Evolutionary conservation across 129 eudicot genomes (phyloP), one percentile per base, ranked within the genome.

Genomic region (Tagetes erecta): DNA sequence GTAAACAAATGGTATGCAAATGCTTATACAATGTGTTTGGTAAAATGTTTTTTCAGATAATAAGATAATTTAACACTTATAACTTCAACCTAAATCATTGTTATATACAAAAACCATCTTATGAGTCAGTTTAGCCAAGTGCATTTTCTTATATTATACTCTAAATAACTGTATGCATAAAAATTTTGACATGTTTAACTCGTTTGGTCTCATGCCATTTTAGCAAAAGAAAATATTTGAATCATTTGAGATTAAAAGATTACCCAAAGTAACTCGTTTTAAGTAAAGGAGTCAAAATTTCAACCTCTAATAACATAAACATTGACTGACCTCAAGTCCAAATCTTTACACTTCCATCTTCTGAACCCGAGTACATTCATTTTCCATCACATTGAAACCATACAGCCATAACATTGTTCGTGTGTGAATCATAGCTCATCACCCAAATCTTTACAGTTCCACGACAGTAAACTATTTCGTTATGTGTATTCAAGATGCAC

Each of bases 351-450:
- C 97, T 94, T 72, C 97, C 99, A 80, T 94, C 99, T 78, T 94
- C 99, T 45, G 99, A 94, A 63, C 99, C 99, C 34, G 99, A 94
- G 67, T 94, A 94, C 99, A 94, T 94, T 97, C 99, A 94, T 70
- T 85, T 88, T 67, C 97, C 97, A 82, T 91, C 99, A 73, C 96
- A 85, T 65, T 87, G 96, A 66, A 94, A 94, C 53, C 99, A 97
- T 76, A 94, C 97, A 58, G 99, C 97, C 97, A 88, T 94, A 27
- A 94, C 99, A 77, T 94, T 94, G 76, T 79, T 88, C 3, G 99
- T 91, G 82, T 94, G 99, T 62, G 99, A 88, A 76, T 94, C 99
- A 79, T 86, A 94, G 87, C 97, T 94, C 99, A 88, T 86, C 78
- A 93, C 91, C 98, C 27, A 20, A 20, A 20, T 20, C 27, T 20